Evolutionary conservation across 192 early-diverging fungal species (phyloP), one percentile per base, ranked within the genome.

Genomic region (Lunasporangiospora selenospora): DNA sequence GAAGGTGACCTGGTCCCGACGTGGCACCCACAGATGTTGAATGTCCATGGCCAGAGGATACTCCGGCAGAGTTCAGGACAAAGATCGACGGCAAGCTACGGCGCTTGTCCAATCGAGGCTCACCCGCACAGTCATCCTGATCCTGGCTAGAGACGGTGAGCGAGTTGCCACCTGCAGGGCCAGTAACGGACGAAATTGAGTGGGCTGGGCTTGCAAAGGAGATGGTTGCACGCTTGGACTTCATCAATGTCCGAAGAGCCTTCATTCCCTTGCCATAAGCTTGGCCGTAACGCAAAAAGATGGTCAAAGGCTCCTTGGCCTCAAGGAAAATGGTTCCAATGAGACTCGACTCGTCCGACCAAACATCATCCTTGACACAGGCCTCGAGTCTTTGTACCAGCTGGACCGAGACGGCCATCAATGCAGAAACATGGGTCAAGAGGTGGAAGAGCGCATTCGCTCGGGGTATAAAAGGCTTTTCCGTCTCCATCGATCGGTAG

Each of bases 181-280:
- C 24, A 7, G 23, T 15, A 8, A 27, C 15, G 13, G 60, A 13
- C 3, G 55, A 30, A 2, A 34, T 33, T 7, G 34, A 9, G 1
- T 36, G 30, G 6, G 26, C 16, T 30, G 24, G 42, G 34, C n/a
- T n/a, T 2, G 27, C 4, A 36, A 45, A 16, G 1, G 57, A 46
- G 19, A 57, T 26, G 6, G 69, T 50, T 2, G 47, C 24, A 5
- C 60, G 53, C 43, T 63, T 73, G 39, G 69, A 62, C 36, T 73
- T 73, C 47, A 73, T 36, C 31, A 73, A 42, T 2, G 69, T 31
- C 48, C 61, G 47, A 13, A 73, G 29, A 15, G 69, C 59, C 54
- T 73, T 73, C 60, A 73, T 73, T 23, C 69, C 69, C 49, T 73
- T 73, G n/a, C 60, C 69, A 34, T 73, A 73, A n/a, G 69, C 48